Evolutionary conservation across 352 stramenopile species (phyloP).

Genomic region (Globisporangium radiosum): DNA sequence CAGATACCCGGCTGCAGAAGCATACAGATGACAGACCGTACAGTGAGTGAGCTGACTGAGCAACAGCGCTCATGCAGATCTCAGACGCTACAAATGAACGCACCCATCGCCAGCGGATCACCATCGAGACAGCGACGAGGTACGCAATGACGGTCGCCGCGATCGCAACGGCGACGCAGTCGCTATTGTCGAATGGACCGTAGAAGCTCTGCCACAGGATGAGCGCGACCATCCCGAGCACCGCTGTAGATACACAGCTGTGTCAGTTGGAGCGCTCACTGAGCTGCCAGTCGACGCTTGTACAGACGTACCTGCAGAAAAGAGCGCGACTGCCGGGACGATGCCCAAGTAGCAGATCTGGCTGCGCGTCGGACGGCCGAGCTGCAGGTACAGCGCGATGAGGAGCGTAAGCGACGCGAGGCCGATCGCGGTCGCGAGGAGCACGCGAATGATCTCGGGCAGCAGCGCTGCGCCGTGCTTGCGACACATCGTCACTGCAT

Average conservation of each 20-base stretch:
- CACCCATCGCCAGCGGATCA: slow-evolving; percentile 70
- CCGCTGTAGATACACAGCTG: slow-evolving; percentile 15
- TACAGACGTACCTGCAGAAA: slow-evolving; percentile 25
- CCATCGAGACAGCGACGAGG: slow-evolving; percentile 59
- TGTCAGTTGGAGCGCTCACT: background rate
- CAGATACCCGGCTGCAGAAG: slow-evolving; percentile 57
- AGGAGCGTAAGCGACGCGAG: slow-evolving; percentile 36
- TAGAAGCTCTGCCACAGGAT: slow-evolving; percentile 55
- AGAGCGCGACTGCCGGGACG: slow-evolving; percentile 44
- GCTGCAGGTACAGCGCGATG: slow-evolving; percentile 53
- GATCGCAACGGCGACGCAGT: slow-evolving; percentile 66
- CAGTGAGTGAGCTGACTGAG: background rate
- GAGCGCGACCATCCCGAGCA: slow-evolving; percentile 36
- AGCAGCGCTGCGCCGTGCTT: slow-evolving; percentile 22
- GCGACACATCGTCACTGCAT: slow-evolving; percentile 27
- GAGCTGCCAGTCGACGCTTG: background rate
- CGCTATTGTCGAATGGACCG: slow-evolving; percentile 54
- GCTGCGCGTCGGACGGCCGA: slow-evolving; percentile 53
- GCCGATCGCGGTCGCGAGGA: slow-evolving; percentile 42
- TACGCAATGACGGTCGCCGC: slow-evolving; percentile 66
- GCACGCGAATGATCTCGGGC: slow-evolving; percentile 26
- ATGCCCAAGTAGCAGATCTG: slow-evolving; percentile 53
- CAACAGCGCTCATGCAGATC: background rate
- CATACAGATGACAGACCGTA: background rate
- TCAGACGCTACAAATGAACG: slow-evolving; percentile 2